Conservation (phyloP, 148 eudicot genomes). For the Rhododendron ferrugineum region DNA sequence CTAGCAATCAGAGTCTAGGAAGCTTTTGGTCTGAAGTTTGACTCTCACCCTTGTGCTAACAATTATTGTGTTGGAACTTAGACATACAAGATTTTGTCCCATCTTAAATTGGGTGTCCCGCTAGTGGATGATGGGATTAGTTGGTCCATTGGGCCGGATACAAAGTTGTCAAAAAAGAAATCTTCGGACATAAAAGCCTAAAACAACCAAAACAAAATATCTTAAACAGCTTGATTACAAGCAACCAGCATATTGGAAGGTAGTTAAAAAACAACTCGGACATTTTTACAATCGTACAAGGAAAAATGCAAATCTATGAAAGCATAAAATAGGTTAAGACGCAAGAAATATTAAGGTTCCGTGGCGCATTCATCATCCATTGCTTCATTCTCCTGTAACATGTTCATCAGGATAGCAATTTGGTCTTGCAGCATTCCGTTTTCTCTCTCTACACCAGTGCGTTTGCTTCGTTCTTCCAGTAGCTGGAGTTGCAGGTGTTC, state of each 20-base stretch:
- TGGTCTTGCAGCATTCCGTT: constrained; percentile 79
- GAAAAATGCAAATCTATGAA: not conserved
- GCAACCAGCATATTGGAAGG: not conserved
- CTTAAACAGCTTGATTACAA: not conserved
- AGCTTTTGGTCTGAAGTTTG: not conserved
- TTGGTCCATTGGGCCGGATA: no score
- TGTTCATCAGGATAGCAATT: constrained; percentile 80
- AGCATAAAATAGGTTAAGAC: not conserved
- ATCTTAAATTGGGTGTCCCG: not conserved
- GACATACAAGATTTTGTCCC: not conserved
- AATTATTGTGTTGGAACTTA: not conserved
- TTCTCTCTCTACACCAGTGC: constrained; percentile 73
- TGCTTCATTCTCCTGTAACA: constrained; percentile 64
- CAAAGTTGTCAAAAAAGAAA: no score
- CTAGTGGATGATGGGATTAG: not conserved
- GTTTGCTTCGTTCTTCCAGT: constrained; percentile 82
- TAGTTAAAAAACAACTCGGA: not conserved
- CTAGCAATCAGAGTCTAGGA: not conserved
- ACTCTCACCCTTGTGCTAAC: not conserved
- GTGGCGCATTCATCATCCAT: constrained; percentile 32
- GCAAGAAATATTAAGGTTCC: constrained; percentile 12
- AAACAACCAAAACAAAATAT: not conserved
- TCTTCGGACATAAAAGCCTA: not conserved
- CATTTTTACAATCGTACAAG: not conserved
- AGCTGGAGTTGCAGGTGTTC: constrained; percentile 90